Base-by-base conservation (phyloP, 148 eudicot genomes). In the Cornus controversa region DNA sequence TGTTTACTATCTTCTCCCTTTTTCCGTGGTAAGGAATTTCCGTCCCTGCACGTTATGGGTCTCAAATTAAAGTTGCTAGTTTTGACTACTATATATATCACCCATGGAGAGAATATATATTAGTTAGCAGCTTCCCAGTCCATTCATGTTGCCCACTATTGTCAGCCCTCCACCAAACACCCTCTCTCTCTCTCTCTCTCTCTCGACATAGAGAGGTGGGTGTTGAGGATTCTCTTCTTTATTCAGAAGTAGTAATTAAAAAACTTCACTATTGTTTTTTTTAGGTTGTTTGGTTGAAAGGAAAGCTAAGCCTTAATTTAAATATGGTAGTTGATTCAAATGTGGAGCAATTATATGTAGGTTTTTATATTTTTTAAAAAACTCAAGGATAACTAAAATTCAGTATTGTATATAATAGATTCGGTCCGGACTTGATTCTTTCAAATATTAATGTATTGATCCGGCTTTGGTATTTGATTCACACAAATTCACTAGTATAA, bases 241-340 rank as follows among this genome's bases (percentile, higher is more conserved):
- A 50, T 13, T 50, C 2, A 31, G 34, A 31, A 31, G 34, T 31
- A 31, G 4, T 31, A n/a, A n/a, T n/a, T n/a, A n/a, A n/a, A n/a
- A n/a, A n/a, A n/a, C n/a, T n/a, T n/a, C n/a, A n/a, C n/a, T n/a
- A n/a, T 50, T 50, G 57, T 50, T 13, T 50, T 13, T 50, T 50
- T 50, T 40, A 40, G 45, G 20, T 50, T 25, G 29, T 73, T 60
- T 73, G 31, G 54, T 58, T 74, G 66, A 60, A 6, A 10, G 20
- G 60, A 34, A 75, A 40, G 54, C 53, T 11, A 47, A 47, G 13
- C 57, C 57, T 42, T 74, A 26, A n/a, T 66, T 23, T 34, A 75
- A 75, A 42, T 66, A 75, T 66, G 63, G 69, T 70, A 34, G n/a
- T 72, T 54, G 25, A 60, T 73, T 72, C 77, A 79, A 79, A 65